A percentile compares a stretch with the other conserved stretches of the same genome.
phyloP scores from a whole-genome alignment of 1,284 basidiomycete genomes.

The Ganoderma lingzhi region DNA sequence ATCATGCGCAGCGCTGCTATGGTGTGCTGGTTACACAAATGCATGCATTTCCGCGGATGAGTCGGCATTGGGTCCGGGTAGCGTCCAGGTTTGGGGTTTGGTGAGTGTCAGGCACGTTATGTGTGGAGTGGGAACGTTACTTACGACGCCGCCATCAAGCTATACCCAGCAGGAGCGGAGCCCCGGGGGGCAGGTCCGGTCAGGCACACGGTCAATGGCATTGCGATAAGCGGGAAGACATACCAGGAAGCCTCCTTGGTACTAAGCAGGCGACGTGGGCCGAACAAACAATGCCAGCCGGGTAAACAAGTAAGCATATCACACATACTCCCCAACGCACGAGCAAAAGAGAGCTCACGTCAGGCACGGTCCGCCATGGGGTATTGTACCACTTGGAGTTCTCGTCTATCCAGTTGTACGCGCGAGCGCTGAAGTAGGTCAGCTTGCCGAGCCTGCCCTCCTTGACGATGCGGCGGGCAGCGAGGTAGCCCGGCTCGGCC shows the following conservation, averaged over 20 bases:
- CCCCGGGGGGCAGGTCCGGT: conserved; percentile 24
- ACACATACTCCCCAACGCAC: neutral
- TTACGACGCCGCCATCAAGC: conserved; percentile 78
- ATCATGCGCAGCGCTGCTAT: conserved; percentile 67
- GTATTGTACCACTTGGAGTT: conserved; percentile 82
- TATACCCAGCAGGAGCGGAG: conserved; percentile 27
- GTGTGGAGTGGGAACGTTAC: conserved; percentile 37
- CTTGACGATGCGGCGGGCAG: conserved; percentile 61
- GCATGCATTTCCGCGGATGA: too few species aligned
- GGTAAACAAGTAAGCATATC: neutral
- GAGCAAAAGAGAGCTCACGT: conserved; percentile 53
- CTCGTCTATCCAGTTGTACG: conserved; percentile 64
- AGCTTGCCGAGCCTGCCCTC: conserved; percentile 72
- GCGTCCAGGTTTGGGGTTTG: neutral
- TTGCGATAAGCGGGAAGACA: conserved; percentile 37
- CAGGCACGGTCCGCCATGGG: conserved; percentile 84
- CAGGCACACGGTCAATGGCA: conserved; percentile 19
- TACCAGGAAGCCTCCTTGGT: conserved; percentile 84
- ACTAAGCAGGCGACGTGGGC: conserved; percentile 49
- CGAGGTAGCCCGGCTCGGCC: conserved; percentile 67
- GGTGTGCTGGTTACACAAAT: conserved; percentile 56
- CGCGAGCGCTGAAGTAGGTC: conserved; percentile 65
- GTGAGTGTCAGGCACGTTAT: conserved; percentile 10
- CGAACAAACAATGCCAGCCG: neutral
- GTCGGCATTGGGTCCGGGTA: neutral